Base-by-base conservation (phyloP, 2,329 filamentous ascomycete species). In the Fragosphaeria purpurea region DNA sequence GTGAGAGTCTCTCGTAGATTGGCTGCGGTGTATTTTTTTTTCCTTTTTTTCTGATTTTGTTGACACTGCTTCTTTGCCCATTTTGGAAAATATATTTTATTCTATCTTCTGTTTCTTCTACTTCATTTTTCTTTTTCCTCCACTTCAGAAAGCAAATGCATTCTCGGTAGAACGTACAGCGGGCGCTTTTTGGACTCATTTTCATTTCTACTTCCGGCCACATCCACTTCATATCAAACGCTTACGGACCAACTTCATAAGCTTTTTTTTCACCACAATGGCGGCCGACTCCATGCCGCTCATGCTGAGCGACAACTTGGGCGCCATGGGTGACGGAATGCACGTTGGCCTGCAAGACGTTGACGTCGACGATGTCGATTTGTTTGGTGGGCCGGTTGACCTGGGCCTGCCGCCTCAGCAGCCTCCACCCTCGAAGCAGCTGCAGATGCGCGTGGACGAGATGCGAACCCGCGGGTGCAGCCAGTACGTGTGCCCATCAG, bases 361-460 rank as follows among this genome's bases (percentile, higher is more conserved):
- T 60, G 86, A 90, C 62, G 73, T 90, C 37, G 90, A 90, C 62
- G 76, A 81, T 56, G 76, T 80, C 63, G 77, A 79, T 58, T 63
- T 78, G 55, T 74, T 67, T 45, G 65, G 65, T 9, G 65, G 63
- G 47, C 57, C 64, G 34, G 64, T 66, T 45, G 54, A 72, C 44
- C 67, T 85, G 12, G 69, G 76, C 10, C 66, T 82, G 30, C 67
- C 76, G 31, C 59, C 72, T 7, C 66, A 73, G 6, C 66, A 73
- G 4, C 52, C 55, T 1, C 71, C 77, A 34, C 71, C 76, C 10
- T 73, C 78, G 50, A 87, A 85, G 64, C 80, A 84, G 50, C 74
- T 95, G 22, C 76, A 81, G 37, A 79, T 83, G 60, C 79, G 86
- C 50, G 67, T 95, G 39, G 86, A 93, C 63, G 86, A 94, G 60